Percentiles rank a stretch among this genome's conserved stretches.
These are phyloP conservation scores for Neurospora sp. DNA, from an alignment of 495 filamentous ascomycete genomes.

Conservation along the genomic window DNA sequence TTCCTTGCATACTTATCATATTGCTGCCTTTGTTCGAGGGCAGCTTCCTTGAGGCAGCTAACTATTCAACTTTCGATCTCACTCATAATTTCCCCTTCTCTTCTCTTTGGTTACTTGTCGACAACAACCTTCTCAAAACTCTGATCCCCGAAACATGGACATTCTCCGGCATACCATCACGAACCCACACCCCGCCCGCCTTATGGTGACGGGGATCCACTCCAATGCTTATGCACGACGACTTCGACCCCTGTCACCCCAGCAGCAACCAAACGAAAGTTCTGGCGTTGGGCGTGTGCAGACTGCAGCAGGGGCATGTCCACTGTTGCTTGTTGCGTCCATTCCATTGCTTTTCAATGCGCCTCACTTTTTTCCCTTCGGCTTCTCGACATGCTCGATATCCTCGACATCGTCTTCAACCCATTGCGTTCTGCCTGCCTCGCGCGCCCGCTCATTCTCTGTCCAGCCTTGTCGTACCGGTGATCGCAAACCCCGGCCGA, in stretches of 20 bases:
- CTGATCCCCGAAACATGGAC: background rate
- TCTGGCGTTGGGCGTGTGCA: background rate
- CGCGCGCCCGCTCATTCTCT: background rate
- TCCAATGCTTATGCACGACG: background rate
- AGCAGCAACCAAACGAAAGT: background rate
- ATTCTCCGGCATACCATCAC: background rate
- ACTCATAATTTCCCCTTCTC: no score
- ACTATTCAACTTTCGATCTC: no score
- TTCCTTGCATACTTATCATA: no score
- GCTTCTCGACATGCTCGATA: background rate
- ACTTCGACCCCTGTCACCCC: background rate
- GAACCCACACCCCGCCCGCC: background rate
- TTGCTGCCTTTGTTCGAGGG: no score
- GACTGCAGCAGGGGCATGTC: background rate
- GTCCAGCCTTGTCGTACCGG: background rate
- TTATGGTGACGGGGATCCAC: background rate
- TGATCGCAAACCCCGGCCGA: background rate
- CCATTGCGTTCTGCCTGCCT: background rate
- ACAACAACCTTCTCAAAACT: no score
- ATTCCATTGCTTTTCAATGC: background rate
- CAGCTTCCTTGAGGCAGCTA: no score
- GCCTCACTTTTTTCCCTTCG: slow-evolving; percentile 12
- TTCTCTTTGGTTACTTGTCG: no score
- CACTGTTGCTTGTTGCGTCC: background rate
- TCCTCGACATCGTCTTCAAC: background rate